A percentile compares a stretch with the other conserved stretches of the same genome.
Evolutionary conservation across 345 rosid species (phyloP).

Genomic region (Euclidium syriacum): DNA sequence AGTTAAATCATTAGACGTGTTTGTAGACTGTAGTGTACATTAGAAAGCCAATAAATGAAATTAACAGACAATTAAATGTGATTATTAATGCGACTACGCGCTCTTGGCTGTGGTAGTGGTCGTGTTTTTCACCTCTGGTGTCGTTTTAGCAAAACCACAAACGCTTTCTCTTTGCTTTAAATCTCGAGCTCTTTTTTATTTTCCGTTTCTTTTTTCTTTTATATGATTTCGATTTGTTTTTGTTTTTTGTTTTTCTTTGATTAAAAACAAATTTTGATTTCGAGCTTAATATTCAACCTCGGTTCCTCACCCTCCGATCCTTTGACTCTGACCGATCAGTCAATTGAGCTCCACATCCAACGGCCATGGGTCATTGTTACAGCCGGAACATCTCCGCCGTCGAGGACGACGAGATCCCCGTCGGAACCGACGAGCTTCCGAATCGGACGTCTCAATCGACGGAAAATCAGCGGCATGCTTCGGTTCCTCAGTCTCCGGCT

Average conservation of each 20-base stretch:
- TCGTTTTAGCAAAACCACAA: neutral
- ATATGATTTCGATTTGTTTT: neutral
- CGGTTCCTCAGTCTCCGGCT: slow-evolving; percentile 24
- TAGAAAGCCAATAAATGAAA: slow-evolving; percentile 10
- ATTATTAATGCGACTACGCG: slow-evolving; percentile 11
- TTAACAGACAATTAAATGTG: slow-evolving; percentile 15
- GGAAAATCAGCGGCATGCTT: neutral
- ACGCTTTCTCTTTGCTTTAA: slow-evolving; percentile 15
- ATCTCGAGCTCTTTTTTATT: neutral
- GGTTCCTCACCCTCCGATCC: slow-evolving; percentile 26
- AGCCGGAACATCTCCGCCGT: slow-evolving; percentile 49
- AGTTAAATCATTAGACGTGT: neutral
- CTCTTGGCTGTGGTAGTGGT: neutral
- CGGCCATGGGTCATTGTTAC: slow-evolving; percentile 78
- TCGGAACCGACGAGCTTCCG: slow-evolving; percentile 18
- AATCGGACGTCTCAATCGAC: neutral
- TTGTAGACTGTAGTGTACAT: neutral
- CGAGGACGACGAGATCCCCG: slow-evolving; percentile 24
- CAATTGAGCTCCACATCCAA: neutral
- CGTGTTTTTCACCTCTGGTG: neutral
- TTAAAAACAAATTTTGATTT: neutral
- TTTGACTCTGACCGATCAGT: slow-evolving; percentile 35
- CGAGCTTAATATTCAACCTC: slow-evolving; percentile 12
- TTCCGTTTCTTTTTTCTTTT: neutral
- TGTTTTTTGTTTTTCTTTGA: neutral